These are phyloP conservation scores for Nicotiana paniculata DNA, from an alignment of 257 asterid species.

Conservation along the genomic window DNA sequence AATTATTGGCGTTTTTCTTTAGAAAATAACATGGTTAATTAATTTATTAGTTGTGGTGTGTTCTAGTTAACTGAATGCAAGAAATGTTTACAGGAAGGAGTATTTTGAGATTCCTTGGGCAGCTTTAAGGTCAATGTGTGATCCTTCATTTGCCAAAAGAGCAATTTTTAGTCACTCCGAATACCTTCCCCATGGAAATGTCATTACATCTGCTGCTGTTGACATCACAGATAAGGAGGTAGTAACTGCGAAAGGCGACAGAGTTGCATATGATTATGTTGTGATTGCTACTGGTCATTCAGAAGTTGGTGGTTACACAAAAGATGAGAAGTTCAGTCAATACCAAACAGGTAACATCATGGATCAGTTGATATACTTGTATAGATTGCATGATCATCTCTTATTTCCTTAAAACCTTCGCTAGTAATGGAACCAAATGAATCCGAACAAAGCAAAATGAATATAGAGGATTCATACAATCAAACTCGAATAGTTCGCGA, in stretches of 20 bases:
- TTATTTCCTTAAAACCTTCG: background rate
- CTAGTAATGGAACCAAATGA: background rate
- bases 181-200: conserved; percentile 13
- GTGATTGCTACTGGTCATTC: conserved; percentile 16
- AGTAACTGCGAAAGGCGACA: background rate
- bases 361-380: background rate
- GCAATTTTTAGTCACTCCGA: conserved; percentile 10
- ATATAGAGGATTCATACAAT: background rate
- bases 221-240: conserved; percentile 13
- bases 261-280: conserved; percentile 10
- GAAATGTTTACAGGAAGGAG: conserved; percentile 14
- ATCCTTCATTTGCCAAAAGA: conserved; percentile 19
- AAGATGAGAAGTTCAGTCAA: conserved; percentile 10
- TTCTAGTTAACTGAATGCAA: background rate
- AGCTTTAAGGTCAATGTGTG: conserved; percentile 15
- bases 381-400: background rate
- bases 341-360: conserved; percentile 10
- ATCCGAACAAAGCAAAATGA: background rate
- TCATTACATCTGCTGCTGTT: conserved; percentile 10
- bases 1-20: background rate
- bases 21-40: background rate
- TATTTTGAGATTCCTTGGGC: conserved; percentile 19
- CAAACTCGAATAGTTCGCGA: background rate
- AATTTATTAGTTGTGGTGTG: background rate
- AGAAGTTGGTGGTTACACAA: background rate